phyloP scores from a whole-genome alignment of 2,329 filamentous ascomycete species.

The Trichoderma endophyticum region DNA sequence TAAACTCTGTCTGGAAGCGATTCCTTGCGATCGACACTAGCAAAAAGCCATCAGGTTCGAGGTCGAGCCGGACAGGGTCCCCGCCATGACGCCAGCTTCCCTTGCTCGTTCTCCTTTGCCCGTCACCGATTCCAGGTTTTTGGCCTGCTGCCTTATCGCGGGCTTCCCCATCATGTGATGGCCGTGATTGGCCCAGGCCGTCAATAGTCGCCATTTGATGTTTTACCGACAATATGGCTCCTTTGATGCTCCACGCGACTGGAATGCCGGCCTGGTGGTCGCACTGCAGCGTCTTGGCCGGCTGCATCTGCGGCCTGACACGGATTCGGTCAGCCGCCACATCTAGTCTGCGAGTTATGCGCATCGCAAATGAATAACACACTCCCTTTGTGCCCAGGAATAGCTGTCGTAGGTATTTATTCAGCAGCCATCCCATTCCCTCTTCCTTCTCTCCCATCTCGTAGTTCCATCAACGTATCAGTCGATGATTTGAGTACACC shows the following conservation, averaged over 20 bases:
- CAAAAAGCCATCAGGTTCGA: not conserved
- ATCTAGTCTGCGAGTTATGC: conserved; percentile 3
- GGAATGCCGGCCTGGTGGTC: conserved; percentile 13
- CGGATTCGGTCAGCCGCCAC: conserved; percentile 18
- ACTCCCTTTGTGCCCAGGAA: not conserved
- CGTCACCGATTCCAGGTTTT: not conserved
- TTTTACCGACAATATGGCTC: conserved; percentile 17
- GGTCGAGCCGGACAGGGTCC: not conserved
- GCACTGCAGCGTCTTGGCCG: conserved; percentile 14
- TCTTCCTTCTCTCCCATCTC: not conserved
- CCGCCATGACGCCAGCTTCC: conserved; percentile 13
- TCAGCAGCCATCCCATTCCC: not conserved
- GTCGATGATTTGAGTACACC: not conserved
- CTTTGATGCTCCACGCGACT: conserved; percentile 16
- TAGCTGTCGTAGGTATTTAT: not conserved
- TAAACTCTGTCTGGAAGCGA: not conserved
- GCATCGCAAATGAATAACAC: not conserved
- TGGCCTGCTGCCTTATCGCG: conserved; percentile 9
- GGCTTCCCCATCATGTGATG: not conserved
- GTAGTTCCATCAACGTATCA: not conserved
- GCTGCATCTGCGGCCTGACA: conserved; percentile 17
- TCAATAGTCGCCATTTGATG: conserved; percentile 8
- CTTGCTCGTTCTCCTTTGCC: not conserved
- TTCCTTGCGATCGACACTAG: conserved; percentile 2
- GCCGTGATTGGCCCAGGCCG: conserved; percentile 6